phyloP scores from a whole-genome alignment of 164 flowering plant genomes.

The Vitis rotundifolia region DNA sequence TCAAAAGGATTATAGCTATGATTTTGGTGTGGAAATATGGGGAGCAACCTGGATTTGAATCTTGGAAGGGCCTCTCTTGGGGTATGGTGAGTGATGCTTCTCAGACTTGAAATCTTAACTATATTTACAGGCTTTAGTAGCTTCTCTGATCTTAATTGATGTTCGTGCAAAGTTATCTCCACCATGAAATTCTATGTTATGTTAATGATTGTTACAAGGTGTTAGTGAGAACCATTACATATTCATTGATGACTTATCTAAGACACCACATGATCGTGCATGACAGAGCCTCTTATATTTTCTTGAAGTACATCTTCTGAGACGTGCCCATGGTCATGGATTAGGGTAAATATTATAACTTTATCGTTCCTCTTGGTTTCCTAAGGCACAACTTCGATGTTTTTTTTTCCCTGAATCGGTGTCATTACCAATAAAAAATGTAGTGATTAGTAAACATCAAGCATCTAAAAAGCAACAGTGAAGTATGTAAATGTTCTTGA shows the following conservation, averaged over 20 bases:
- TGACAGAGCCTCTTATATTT: neutral
- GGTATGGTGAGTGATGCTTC: conserved; percentile 75
- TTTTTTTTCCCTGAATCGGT: no score
- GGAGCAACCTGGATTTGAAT: conserved; percentile 70
- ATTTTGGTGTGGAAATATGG: conserved; percentile 95
- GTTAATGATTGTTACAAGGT: neutral
- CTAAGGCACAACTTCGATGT: no score
- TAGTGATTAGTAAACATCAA: no score
- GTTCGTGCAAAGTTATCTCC: neutral
- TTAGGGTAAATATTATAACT: no score
- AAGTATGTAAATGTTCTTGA: no score
- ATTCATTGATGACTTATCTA: neutral
- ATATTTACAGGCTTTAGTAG: neutral
- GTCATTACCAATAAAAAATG: no score
- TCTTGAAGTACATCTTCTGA: neutral
- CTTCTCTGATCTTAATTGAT: neutral
- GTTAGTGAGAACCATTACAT: neutral
- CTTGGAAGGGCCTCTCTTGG: conserved; percentile 99
- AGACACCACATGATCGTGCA: neutral
- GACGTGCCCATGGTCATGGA: neutral
- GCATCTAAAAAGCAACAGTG: no score
- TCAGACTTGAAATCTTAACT: neutral
- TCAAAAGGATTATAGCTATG: conserved; percentile 81
- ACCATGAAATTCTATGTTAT: neutral
- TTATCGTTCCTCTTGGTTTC: no score